Evolutionary conservation across 2,329 filamentous ascomycete species (phyloP).

Genomic region (Paracoccidioides lutzii): DNA sequence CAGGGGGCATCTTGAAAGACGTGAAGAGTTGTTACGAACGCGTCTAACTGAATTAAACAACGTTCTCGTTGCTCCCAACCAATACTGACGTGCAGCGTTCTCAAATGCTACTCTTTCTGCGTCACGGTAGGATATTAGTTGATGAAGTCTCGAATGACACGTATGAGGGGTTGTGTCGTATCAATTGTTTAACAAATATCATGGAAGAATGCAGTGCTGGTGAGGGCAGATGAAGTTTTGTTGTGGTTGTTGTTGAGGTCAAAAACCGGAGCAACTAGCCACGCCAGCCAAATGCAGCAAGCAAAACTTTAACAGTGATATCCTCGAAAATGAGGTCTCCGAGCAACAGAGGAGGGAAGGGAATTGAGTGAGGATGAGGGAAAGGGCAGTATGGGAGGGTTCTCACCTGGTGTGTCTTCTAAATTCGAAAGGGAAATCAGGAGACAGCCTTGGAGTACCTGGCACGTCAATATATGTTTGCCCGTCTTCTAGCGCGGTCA

Average conservation of each 20-base stretch:
- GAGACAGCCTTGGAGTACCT: conserved; percentile 11
- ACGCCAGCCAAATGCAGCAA: no score
- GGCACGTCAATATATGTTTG: conserved; percentile 30
- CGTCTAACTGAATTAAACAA: conserved; percentile 6
- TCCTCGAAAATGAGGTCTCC: no score
- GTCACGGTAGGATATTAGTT: not conserved
- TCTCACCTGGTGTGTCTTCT: not conserved
- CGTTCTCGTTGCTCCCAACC: not conserved
- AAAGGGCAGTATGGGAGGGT: not conserved
- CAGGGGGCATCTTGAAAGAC: conserved; percentile 42
- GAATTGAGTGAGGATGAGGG: not conserved
- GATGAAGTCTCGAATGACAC: not conserved
- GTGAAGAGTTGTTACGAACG: conserved; percentile 8
- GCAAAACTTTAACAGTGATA: no score
- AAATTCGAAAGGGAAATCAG: conserved; percentile 14
- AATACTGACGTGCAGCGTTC: not conserved
- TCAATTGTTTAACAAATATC: not conserved
- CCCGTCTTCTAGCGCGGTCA: conserved; percentile 30
- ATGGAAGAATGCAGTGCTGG: not conserved
- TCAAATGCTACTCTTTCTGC: not conserved
- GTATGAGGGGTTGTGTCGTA: not conserved
- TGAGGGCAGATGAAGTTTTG: not conserved
- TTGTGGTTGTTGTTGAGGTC: not conserved
- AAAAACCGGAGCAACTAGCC: not conserved
- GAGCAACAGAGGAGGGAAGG: not conserved